Percentiles rank a stretch among this genome's conserved stretches.
phyloP scores from a whole-genome alignment of 768 basidiomycete species.

The Cystofilobasidium bisporidii region DNA sequence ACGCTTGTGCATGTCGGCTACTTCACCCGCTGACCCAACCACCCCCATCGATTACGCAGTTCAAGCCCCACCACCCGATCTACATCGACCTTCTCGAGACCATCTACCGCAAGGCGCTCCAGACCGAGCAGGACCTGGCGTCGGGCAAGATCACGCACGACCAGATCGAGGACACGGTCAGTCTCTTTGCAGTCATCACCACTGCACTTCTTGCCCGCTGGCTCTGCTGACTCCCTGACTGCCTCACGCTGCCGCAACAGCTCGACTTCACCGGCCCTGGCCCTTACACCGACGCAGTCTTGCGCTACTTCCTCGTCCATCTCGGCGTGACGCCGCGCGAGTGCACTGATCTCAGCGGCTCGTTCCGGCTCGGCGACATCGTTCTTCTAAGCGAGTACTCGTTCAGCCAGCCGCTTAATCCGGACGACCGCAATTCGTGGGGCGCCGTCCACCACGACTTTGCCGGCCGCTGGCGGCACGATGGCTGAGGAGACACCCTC shows the following conservation, averaged over 20 bases:
- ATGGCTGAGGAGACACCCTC: neutral
- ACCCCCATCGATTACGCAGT: neutral
- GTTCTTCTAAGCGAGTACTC: neutral
- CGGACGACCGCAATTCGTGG: neutral
- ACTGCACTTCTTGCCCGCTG: neutral
- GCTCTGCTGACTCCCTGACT: neutral
- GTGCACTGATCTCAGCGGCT: neutral
- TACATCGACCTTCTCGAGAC: slow-evolving; percentile 1
- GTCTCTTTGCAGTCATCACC: neutral
- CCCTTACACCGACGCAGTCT: neutral
- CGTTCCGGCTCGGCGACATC: slow-evolving; percentile 4
- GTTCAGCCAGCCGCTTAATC: neutral
- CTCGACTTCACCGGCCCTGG: neutral
- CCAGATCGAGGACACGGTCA: neutral
- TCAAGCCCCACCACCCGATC: slow-evolving; percentile 1
- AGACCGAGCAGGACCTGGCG: neutral
- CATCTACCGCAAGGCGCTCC: neutral
- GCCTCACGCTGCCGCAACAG: neutral
- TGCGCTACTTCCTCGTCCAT: neutral
- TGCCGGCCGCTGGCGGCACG: neutral
- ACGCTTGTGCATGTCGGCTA: too few relatives aligned
- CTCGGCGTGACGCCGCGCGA: neutral
- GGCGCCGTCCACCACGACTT: neutral
- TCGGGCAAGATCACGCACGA: neutral
- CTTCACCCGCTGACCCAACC: neutral